Conservation (phyloP, 805 yeast species). For the Saturnispora halmiae region DNA sequence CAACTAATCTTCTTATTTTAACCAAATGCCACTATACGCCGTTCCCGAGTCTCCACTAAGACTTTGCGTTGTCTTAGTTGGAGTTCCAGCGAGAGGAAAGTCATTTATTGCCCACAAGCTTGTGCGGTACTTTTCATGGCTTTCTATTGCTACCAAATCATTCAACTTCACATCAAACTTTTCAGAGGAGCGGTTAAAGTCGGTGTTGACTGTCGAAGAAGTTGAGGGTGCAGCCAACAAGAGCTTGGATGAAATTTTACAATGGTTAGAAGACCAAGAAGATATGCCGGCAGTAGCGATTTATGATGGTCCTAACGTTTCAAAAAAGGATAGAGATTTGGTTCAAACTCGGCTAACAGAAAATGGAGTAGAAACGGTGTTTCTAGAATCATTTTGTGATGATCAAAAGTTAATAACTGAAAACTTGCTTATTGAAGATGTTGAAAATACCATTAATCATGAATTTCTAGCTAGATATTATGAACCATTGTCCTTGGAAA, state of each 20-base stretch:
- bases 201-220: conserved; percentile 50
- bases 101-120: conserved; percentile 91
- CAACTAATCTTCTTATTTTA: neutral
- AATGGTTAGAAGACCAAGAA: conserved; percentile 66
- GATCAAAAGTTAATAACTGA: conserved; percentile 68
- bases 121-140: conserved; percentile 87
- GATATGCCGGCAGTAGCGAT: conserved; percentile 79
- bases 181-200: conserved; percentile 46
- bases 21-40: neutral
- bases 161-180: conserved; percentile 88
- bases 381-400: conserved; percentile 86
- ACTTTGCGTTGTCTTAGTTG: conserved; percentile 83
- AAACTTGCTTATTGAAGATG: conserved; percentile 60
- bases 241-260: conserved; percentile 40
- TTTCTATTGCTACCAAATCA: conserved; percentile 74
- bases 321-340: conserved; percentile 58
- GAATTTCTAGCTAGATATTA: conserved; percentile 73
- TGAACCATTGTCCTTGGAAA: conserved; percentile 57
- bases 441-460: conserved; percentile 56
- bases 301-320: conserved; percentile 87
- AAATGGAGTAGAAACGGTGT: conserved; percentile 76
- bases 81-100: conserved; percentile 87
- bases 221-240: conserved; percentile 62
- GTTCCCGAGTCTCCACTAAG: conserved; percentile 49
- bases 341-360: conserved; percentile 48